These are phyloP conservation scores for Botrytis paeoniae DNA, from an alignment of 2,329 filamentous ascomycete genomes.

Conservation along the genomic window DNA sequence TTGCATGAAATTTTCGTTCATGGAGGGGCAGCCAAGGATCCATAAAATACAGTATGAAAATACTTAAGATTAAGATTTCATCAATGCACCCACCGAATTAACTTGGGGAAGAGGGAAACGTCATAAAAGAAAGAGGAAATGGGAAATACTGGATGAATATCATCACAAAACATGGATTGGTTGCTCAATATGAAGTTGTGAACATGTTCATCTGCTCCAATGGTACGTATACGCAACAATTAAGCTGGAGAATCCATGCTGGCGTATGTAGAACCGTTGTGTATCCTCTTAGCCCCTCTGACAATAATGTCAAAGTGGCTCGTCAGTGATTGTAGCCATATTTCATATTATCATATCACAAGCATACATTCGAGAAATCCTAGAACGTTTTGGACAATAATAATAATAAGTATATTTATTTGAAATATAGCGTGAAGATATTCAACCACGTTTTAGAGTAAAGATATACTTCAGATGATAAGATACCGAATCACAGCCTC, in stretches of 20 bases:
- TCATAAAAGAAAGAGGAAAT: neutral
- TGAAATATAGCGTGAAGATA: neutral
- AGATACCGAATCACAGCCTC: constrained; percentile 20
- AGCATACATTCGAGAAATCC: neutral
- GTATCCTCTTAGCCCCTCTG: neutral
- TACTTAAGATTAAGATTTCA: neutral
- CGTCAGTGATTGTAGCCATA: neutral
- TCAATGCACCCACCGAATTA: neutral
- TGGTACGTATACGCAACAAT: neutral
- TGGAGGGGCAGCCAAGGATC: constrained; percentile 20
- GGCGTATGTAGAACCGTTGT: neutral
- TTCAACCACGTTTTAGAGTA: neutral
- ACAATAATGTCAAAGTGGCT: neutral
- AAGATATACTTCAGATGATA: neutral
- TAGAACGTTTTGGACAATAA: neutral
- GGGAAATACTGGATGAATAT: neutral
- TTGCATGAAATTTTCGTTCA: constrained; percentile 8
- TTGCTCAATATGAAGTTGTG: neutral
- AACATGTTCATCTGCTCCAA: neutral
- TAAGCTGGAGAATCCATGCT: neutral
- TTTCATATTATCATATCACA: neutral
- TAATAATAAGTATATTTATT: neutral
- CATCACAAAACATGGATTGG: neutral
- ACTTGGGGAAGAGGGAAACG: neutral
- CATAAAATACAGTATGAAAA: constrained; percentile 11